Evolutionary conservation across 1,284 basidiomycete species (phyloP).

Genomic region (Mrakiaceae sp.): DNA sequence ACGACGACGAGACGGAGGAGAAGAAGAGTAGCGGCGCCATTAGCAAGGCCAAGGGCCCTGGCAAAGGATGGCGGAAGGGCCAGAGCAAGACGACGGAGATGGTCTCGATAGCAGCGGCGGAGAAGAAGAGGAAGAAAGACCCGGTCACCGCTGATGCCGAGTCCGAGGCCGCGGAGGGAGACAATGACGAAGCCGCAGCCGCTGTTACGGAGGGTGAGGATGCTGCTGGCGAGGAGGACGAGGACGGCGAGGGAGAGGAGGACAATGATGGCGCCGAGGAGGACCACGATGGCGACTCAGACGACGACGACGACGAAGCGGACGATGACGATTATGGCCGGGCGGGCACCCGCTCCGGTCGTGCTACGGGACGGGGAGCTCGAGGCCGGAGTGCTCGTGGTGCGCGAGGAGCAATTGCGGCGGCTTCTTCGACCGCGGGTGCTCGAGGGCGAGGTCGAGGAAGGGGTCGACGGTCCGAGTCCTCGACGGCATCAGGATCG

Average conservation of each 20-base stretch:
- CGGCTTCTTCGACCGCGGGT: not conserved
- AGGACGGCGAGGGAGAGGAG: not conserved
- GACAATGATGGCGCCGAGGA: not conserved
- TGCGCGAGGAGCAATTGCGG: conserved; percentile 4
- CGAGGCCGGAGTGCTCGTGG: conserved; percentile 7
- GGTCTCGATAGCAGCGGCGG: too few species aligned
- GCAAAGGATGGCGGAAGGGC: too few species aligned
- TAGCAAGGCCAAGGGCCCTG: not conserved
- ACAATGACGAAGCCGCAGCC: not conserved
- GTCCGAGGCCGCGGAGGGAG: not conserved
- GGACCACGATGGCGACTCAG: not conserved
- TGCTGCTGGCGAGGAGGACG: conserved; percentile 1
- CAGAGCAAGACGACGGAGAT: too few species aligned
- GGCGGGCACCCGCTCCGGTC: not conserved
- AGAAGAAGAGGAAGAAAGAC: not conserved
- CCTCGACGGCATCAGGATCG: too few species aligned
- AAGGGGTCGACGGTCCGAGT: not conserved
- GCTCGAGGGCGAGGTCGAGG: conserved; percentile 14
- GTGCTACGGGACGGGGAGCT: too few species aligned
- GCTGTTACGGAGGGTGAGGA: not conserved
- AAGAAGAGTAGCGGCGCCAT: not conserved
- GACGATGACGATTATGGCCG: conserved; percentile 21
- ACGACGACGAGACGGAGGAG: not conserved
- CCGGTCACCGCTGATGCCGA: not conserved
- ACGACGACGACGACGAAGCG: conserved; percentile 17